Evolutionary conservation across 2,329 filamentous ascomycete genomes (phyloP).

Genomic region (Fusarium foetens): DNA sequence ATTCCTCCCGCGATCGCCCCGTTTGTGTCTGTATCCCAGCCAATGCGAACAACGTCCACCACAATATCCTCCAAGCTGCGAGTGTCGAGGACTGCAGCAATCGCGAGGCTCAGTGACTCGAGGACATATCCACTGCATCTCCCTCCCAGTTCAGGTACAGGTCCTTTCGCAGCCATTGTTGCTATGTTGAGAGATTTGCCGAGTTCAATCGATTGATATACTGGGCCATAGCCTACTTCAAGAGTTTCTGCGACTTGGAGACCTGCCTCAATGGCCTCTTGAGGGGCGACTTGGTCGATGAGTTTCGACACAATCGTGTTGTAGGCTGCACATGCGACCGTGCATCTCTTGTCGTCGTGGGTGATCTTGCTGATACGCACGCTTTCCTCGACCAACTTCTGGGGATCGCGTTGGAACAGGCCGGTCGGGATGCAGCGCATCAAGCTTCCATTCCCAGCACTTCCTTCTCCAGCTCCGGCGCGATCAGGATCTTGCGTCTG

Average conservation of each 20-base stretch:
- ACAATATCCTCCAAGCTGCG: constrained; percentile 55
- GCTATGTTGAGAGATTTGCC: constrained; percentile 42
- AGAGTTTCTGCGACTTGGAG: constrained; percentile 36
- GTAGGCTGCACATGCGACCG: constrained; percentile 53
- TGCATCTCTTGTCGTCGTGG: constrained; percentile 52
- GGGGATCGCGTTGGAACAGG: constrained; percentile 49
- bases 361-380: constrained; percentile 53
- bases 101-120: constrained; percentile 53
- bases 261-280: constrained; percentile 47
- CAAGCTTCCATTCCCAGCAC: constrained; percentile 58
- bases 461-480: constrained; percentile 52
- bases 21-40: constrained; percentile 59
- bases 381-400: constrained; percentile 47
- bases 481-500: constrained; percentile 25
- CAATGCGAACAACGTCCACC: constrained; percentile 57
- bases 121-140: constrained; percentile 55
- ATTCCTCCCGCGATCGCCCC: constrained; percentile 58
- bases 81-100: constrained; percentile 56
- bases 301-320: constrained; percentile 52
- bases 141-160: constrained; percentile 42
- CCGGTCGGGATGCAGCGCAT: constrained; percentile 61
- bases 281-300: constrained; percentile 38
- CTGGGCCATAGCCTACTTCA: constrained; percentile 31
- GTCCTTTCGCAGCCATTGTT: constrained; percentile 49
- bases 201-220: constrained; percentile 44